These are phyloP conservation scores for Chlorella sp. DNA, from an alignment of 139 green algal species.

Conservation along the genomic window DNA sequence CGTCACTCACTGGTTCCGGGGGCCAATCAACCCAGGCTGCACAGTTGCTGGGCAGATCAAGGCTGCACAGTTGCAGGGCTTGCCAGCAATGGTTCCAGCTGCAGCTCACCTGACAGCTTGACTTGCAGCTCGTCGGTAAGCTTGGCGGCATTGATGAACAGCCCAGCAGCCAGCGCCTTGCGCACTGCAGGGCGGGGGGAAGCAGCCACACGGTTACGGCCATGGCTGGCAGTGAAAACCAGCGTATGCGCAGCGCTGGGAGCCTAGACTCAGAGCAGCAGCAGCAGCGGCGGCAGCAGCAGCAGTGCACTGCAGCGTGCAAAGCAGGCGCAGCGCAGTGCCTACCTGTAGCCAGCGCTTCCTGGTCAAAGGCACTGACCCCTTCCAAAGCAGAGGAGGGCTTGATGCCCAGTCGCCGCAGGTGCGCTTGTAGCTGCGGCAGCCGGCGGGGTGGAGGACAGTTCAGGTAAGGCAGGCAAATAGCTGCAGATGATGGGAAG, in stretches of 20 bases:
- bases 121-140: constrained; percentile 92
- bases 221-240: no score
- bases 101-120: constrained; percentile 56
- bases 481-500: no score
- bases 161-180: constrained; percentile 93
- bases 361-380: constrained; percentile 17
- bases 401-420: constrained; percentile 66
- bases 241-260: no score
- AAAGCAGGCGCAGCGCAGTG: neutral
- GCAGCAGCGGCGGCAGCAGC: no score
- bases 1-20: no score
- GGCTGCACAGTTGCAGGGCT: no score
- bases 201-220: no score
- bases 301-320: neutral
- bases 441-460: no score
- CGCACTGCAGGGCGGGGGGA: constrained; percentile 60
- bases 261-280: no score
- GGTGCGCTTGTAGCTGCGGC: constrained; percentile 68
- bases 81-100: neutral
- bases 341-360: constrained; percentile 23
- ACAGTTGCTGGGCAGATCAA: constrained; percentile 42
- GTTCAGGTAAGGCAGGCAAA: no score
- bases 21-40: constrained; percentile 57
- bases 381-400: constrained; percentile 28
- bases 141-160: constrained; percentile 97